Evolutionary conservation across 306 rosid species (phyloP).

Genomic region (Aeschynomene evenia): DNA sequence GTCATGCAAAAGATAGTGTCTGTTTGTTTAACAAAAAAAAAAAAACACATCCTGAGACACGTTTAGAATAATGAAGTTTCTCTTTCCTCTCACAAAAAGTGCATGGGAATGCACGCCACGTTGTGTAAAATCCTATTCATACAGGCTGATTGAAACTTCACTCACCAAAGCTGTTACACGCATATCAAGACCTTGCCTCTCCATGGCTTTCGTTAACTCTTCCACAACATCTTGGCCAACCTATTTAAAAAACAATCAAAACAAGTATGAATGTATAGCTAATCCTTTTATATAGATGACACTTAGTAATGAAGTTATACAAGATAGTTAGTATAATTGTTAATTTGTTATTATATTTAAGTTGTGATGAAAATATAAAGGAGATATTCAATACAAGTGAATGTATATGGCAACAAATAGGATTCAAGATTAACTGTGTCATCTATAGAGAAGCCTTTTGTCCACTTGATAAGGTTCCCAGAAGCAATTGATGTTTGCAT

Average conservation of each 20-base stretch:
- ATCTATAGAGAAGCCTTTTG: slow-evolving; percentile 87
- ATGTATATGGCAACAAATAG: slow-evolving; percentile 28
- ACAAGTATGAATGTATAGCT: neutral
- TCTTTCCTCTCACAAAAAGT: too few species aligned
- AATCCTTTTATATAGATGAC: neutral
- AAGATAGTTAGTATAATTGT: neutral
- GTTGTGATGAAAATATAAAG: neutral
- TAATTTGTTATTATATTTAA: neutral
- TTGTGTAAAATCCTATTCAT: too few species aligned
- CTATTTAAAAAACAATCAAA: slow-evolving; percentile 40
- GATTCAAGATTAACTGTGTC: slow-evolving; percentile 51
- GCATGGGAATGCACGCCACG: too few species aligned
- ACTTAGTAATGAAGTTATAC: neutral
- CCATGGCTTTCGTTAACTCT: slow-evolving; percentile 62
- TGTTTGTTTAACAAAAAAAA: too few species aligned
- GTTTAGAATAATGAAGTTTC: too few species aligned
- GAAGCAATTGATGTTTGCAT: slow-evolving; percentile 80
- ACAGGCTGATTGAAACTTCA: too few species aligned
- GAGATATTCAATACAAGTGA: slow-evolving; percentile 20
- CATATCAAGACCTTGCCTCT: slow-evolving; percentile 78
- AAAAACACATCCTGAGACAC: too few species aligned
- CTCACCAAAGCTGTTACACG: slow-evolving; percentile 79
- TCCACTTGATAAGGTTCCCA: slow-evolving; percentile 92
- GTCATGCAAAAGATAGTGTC: slow-evolving; percentile 6
- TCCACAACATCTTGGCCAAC: slow-evolving; percentile 82